phyloP scores from a whole-genome alignment of 345 rosid genomes.

The Litchi chinensis region DNA sequence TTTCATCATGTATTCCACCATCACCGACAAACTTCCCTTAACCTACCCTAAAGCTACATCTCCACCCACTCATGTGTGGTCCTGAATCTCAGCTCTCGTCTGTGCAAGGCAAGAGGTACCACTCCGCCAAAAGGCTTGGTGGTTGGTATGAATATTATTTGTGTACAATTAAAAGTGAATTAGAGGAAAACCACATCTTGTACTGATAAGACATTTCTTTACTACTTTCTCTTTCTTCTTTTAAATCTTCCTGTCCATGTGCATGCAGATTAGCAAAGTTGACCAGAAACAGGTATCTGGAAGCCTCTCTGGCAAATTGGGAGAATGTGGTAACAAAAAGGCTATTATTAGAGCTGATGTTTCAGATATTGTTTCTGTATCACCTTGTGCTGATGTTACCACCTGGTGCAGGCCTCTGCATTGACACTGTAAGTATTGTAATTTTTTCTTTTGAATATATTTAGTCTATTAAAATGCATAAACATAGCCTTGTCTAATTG shows the following conservation, averaged over 20 bases:
- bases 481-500: background rate
- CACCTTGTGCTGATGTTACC: conserved; percentile 91
- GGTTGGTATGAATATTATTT: background rate
- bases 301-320: conserved; percentile 62
- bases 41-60: background rate
- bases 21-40: background rate
- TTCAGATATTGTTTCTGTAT: conserved; percentile 78
- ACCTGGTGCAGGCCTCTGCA: conserved; percentile 95
- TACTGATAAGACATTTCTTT: conserved; percentile 8
- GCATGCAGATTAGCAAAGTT: conserved; percentile 47
- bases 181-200: background rate
- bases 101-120: too few relatives aligned
- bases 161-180: background rate
- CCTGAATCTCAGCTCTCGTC: background rate
- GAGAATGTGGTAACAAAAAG: conserved; percentile 51
- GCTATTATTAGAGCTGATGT: conserved; percentile 69
- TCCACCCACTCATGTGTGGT: background rate
- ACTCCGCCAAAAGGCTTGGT: background rate
- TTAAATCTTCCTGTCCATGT: background rate
- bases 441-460: background rate
- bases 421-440: conserved; percentile 56
- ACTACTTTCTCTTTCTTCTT: background rate
- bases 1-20: background rate
- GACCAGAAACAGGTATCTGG: conserved; percentile 56
- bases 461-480: background rate